Base-by-base conservation (phyloP, 2,329 filamentous ascomycete genomes). In the Fusarium sp. region DNA sequence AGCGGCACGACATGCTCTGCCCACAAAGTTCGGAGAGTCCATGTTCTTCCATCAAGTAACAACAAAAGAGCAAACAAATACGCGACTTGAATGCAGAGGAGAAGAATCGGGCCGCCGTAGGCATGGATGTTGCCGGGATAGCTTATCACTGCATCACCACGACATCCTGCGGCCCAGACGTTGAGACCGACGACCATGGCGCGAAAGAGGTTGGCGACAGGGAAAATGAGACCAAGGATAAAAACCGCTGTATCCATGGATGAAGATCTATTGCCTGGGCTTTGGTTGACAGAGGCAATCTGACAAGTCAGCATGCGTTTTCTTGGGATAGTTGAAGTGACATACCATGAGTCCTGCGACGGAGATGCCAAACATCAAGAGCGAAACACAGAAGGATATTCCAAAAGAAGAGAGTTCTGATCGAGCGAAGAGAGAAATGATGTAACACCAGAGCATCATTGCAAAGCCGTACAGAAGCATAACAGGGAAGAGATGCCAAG, bases 121-220 rank as follows among this genome's bases (percentile, higher is more conserved):
- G 35, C 52, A 13, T 63, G 42, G 8, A 63, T 63, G 7, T 41
- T 59, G 2, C 39, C 52, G 6, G 60, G n/a, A 4, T 63, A 59
- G 11, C 52, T 20, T 28, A 59, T 63, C 20, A 35, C 41, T 17
- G 42, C 42, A 18, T 63, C 15, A 1, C 41, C 41, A 28, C 60
- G 60, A 59, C 60, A 63, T 24, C 31, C 52, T 7, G 52, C 60
- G 11, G 52, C 52, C 52, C 42, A 63, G 18, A 59, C 52, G 12
- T 63, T 63, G n/a, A 63, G 52, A 6, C 52, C 60, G 3, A 63
- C 52, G 5, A 36, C 60, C 60, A 59, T 63, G 7, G 52, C 52
- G 7, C 52, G 60, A 28, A 63, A 63, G 3, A 63, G 52, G 33
- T 63, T 63, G 8, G 41, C 52, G 3, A 63, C 35, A 5, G 60